Evolutionary conservation across 306 rosid species (phyloP).

Genomic region (Echinosophora koreensis): DNA sequence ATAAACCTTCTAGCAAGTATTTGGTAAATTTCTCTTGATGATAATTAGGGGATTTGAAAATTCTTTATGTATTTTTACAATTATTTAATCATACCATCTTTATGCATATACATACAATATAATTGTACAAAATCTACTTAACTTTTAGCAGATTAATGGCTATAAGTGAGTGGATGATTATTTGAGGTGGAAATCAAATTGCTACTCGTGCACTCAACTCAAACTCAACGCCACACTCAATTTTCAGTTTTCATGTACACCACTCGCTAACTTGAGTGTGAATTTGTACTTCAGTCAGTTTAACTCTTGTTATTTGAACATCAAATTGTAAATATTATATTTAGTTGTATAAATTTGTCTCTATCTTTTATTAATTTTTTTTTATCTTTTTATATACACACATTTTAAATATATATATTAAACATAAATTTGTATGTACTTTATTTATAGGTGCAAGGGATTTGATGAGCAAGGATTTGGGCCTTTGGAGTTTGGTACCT

Average conservation of each 20-base stretch:
- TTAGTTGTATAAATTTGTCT: no score
- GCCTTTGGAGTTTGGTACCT: no score
- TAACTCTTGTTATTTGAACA: background rate
- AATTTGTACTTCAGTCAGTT: background rate
- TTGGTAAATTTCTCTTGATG: background rate
- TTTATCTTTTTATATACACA: no score
- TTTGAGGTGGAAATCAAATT: background rate
- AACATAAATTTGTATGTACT: no score
- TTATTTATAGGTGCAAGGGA: no score
- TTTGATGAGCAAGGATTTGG: no score
- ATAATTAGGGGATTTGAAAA: background rate
- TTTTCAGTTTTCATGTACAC: background rate
- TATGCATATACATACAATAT: background rate
- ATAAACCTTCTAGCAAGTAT: background rate
- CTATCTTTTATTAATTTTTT: no score
- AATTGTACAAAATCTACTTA: background rate
- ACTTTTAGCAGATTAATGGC: background rate
- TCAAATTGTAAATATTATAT: background rate
- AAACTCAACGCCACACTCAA: background rate
- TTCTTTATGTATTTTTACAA: background rate
- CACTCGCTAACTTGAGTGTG: constrained; percentile 2
- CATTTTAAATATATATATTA: no score
- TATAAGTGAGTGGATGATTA: background rate
- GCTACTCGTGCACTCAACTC: background rate
- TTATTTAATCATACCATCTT: constrained; percentile 14